A percentile compares a stretch with the other conserved stretches of the same genome.
phyloP scores from a whole-genome alignment of 225 moss, liverwort and hornwort species.

The Antitrichia curtipendula region DNA sequence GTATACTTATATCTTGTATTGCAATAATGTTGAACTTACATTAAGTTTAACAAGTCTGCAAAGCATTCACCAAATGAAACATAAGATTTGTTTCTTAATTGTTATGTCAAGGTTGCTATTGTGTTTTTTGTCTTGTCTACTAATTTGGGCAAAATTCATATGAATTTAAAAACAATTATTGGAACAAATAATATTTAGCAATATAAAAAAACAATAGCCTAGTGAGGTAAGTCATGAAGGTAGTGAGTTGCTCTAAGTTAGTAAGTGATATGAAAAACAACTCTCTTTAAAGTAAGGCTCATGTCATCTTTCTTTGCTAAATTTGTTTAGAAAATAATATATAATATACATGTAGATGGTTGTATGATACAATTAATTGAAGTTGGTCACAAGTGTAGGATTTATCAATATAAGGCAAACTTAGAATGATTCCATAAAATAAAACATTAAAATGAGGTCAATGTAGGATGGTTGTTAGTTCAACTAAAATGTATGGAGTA shows the following conservation, averaged over 20 bases:
- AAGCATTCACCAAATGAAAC: neutral
- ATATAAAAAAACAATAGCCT: neutral
- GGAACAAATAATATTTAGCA: neutral
- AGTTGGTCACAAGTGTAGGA: rapidly evolving
- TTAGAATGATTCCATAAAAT: neutral
- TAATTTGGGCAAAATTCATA: neutral
- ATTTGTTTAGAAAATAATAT: neutral
- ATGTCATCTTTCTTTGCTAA: neutral
- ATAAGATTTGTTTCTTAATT: neutral
- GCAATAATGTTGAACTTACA: neutral
- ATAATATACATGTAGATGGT: neutral
- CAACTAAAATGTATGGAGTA: neutral
- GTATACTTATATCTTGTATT: neutral
- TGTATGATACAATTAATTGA: neutral
- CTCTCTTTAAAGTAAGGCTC: rapidly evolving
- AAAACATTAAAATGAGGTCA: neutral
- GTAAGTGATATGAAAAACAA: neutral
- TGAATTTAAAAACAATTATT: neutral
- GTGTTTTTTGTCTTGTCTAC: neutral
- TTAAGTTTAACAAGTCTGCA: neutral
- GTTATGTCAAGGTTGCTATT: neutral
- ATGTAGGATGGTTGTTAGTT: neutral
- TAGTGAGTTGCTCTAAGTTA: neutral
- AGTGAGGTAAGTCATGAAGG: neutral
- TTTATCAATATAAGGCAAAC: neutral